A percentile compares a stretch with the other conserved stretches of the same genome.
Evolutionary conservation across 768 basidiomycete genomes (phyloP).

Genomic region (Suillus bovinus): DNA sequence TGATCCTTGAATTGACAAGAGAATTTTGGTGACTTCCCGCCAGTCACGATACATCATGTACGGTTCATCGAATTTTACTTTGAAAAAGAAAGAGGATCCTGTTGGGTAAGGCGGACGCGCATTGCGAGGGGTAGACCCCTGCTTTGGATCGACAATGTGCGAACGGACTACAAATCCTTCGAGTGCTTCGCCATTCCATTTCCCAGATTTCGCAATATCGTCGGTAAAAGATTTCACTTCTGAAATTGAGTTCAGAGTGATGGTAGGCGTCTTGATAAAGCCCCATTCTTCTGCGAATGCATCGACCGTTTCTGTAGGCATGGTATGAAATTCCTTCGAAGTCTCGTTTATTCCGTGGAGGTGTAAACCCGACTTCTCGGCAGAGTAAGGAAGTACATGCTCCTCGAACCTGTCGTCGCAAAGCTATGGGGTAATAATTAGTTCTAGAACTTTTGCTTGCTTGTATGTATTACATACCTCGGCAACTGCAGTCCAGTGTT

Average conservation of each 20-base stretch:
- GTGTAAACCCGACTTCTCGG: neutral
- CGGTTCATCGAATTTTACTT: constrained; percentile 98
- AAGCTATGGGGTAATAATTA: constrained; percentile 51
- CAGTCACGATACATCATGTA: constrained; percentile 41
- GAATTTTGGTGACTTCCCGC: neutral
- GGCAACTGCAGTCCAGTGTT: constrained; percentile 86
- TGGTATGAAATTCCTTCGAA: neutral
- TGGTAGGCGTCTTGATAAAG: constrained; percentile 76
- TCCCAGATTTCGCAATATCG: constrained; percentile 61
- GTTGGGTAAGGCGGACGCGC: constrained; percentile 64
- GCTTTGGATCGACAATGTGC: constrained; percentile 37
- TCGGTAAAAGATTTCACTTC: constrained; percentile 76
- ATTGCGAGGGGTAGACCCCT: constrained; percentile 26
- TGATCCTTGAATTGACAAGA: constrained; percentile 22
- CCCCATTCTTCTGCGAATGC: constrained; percentile 89
- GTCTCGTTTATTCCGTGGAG: neutral
- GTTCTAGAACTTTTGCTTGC: neutral
- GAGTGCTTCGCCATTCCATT: constrained; percentile 82
- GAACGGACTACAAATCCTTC: constrained; percentile 71
- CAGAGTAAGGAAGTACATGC: neutral
- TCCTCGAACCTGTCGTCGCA: constrained; percentile 72
- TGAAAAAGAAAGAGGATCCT: constrained; percentile 95
- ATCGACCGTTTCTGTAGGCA: constrained; percentile 52
- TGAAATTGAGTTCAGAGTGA: constrained; percentile 54
- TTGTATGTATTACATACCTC: constrained; percentile 57